Evolutionary conservation across 495 filamentous ascomycete genomes (phyloP), one percentile per base, ranked within the genome.

Genomic region (Hyphodiscus hymeniophilus): DNA sequence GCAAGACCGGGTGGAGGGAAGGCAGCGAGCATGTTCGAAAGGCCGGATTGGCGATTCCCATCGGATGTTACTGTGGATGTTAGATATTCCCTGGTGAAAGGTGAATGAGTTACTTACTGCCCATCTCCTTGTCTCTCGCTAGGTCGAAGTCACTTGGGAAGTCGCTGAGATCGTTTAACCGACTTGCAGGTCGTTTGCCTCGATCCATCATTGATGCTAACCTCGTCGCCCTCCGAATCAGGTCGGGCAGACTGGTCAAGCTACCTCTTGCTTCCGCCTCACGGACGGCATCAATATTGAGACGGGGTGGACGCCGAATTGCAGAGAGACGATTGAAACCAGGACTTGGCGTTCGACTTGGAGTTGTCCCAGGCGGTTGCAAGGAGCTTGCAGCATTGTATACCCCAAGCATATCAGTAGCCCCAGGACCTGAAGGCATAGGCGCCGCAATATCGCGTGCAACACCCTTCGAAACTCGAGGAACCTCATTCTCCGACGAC

Each of bases 21-120:
- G 12, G 89, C 86, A 11, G 86, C 84, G 5, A 98, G 73, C 60
- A 96, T 95, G 58, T 94, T 89, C 13, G 87, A 90, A 35, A 98
- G 71, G 30, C 54, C 51, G 26, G 55, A 89, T 76, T 64, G 74
- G 51, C 65, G 71, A 56, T 67, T 76, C 51, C 66, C 67, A 50
- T 60, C 55, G 26, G 58, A 60, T 54, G 51, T 63, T 70, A 34
- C 55, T 51, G 24, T 64, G 56, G n/a, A 42, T 53, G 35, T 72
- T 63, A 68, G 67, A n/a, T 5, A 28, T n/a, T n/a, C n/a, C n/a
- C n/a, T 8, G 15, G 38, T 17, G 7, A 39, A 15, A 28, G 50
- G 12, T 5, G 32, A 28, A 35, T 23, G 12, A 18, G 3, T 8
- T 23, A 61, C 67, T 49, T 59, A 72, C 71, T 47, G 11, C 59